A percentile compares a stretch with the other conserved stretches of the same genome.
Evolutionary conservation across 225 moss, liverwort and hornwort species (phyloP).

Genomic region (Lunularia cruciata): DNA sequence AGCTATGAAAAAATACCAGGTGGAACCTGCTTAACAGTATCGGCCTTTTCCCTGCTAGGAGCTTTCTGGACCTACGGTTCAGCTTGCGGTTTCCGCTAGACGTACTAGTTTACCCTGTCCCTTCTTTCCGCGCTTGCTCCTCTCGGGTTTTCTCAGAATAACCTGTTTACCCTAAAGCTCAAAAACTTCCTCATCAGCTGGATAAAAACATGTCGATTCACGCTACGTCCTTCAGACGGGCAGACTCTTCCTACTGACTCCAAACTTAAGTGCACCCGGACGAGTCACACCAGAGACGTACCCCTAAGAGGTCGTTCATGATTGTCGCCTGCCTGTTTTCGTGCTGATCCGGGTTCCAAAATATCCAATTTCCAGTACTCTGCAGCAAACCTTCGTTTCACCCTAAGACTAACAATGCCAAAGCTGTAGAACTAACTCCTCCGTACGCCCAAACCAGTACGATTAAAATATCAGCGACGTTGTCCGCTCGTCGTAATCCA

Average conservation of each 20-base stretch:
- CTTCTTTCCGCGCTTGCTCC: not conserved
- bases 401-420: not conserved
- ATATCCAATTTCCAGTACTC: not conserved
- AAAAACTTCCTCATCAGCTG: not conserved
- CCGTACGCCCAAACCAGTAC: not conserved
- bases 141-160: not conserved
- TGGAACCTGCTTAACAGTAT: not conserved
- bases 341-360: not conserved
- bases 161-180: not conserved
- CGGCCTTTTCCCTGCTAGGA: not conserved
- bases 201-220: not conserved
- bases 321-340: not conserved
- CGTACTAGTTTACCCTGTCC: not conserved
- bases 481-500: not conserved
- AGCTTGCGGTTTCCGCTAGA: not conserved
- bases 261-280: not conserved
- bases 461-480: not conserved
- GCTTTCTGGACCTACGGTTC: not conserved
- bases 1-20: not conserved
- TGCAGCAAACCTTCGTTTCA: not conserved
- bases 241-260: not conserved
- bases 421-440: not conserved
- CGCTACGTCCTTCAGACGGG: not conserved
- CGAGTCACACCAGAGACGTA: not conserved
- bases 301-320: constrained; percentile 46